These are phyloP conservation scores for Arachnomyces sp. DNA, from an alignment of 2,329 filamentous ascomycete species.

Conservation along the genomic window DNA sequence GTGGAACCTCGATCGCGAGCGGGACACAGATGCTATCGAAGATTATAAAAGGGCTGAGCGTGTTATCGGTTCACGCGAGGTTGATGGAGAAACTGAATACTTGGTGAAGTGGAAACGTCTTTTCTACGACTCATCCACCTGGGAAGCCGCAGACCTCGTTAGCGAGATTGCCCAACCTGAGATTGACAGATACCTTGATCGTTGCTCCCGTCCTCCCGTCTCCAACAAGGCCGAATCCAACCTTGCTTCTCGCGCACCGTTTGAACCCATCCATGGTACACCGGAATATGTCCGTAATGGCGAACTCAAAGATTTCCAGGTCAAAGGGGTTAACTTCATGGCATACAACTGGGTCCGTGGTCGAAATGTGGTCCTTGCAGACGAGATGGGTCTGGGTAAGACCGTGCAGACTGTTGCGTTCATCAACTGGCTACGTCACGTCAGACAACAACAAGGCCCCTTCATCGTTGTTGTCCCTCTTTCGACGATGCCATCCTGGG, in stretches of 20 bases:
- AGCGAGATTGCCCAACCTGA: constrained; percentile 73
- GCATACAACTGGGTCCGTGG: constrained; percentile 90
- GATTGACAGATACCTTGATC: constrained; percentile 84
- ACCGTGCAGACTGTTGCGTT: constrained; percentile 97
- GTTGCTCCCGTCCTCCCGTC: constrained; percentile 67
- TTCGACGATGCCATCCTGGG: constrained; percentile 96
- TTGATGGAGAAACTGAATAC: constrained; percentile 77
- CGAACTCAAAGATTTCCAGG: constrained; percentile 83
- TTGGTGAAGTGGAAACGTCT: constrained; percentile 95
- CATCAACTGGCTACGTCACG: constrained; percentile 91
- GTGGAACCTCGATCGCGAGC: constrained; percentile 89
- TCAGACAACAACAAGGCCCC: constrained; percentile 80
- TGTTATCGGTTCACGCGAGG: constrained; percentile 74
- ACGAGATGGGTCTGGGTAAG: constrained; percentile 98
- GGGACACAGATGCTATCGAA: constrained; percentile 75
- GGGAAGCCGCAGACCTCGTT: constrained; percentile 72
- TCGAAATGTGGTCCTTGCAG: constrained; percentile 93
- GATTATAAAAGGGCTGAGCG: constrained; percentile 91
- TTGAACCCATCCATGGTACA: constrained; percentile 68
- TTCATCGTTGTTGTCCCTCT: constrained; percentile 96
- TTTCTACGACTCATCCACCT: constrained; percentile 88
- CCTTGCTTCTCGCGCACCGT: constrained; percentile 60
- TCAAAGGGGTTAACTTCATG: constrained; percentile 89
- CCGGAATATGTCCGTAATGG: constrained; percentile 78
- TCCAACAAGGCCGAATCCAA: constrained; percentile 74